Conservation (phyloP, 75 land plant species). For the Cunninghamia lanceolata region DNA sequence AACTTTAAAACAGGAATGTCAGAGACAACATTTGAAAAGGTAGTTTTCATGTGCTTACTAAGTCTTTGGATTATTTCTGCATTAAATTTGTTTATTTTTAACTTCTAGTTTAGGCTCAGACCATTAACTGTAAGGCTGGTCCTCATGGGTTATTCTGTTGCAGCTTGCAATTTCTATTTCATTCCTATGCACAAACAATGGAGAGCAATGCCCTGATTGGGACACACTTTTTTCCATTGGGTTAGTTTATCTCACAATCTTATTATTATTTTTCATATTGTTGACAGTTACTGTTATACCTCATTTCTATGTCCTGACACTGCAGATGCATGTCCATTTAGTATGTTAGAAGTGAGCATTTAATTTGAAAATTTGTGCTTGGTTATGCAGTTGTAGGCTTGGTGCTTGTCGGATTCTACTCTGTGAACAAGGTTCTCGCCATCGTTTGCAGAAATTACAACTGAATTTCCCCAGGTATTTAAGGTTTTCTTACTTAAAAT, state of each 20-base stretch:
- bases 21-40: conserved; percentile 94
- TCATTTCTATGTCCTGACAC: background rate
- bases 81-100: background rate
- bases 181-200: conserved; percentile 61
- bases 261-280: background rate
- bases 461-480: conserved; percentile 88
- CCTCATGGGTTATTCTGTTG: conserved; percentile 14
- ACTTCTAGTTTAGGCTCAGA: background rate
- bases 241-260: conserved; percentile 30
- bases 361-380: background rate
- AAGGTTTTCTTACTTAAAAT: too few species aligned
- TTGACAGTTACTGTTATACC: background rate
- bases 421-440: conserved; percentile 78
- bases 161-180: conserved; percentile 68
- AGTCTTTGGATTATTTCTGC: background rate
- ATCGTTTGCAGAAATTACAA: conserved; percentile 89
- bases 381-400: conserved; percentile 70
- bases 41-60: conserved; percentile 5
- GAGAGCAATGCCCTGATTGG: conserved; percentile 64
- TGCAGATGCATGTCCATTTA: background rate
- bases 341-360: background rate
- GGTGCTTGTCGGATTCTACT: conserved; percentile 82
- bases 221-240: conserved; percentile 76
- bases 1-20: conserved; percentile 78
- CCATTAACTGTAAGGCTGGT: background rate